Evolutionary conservation across 2,329 filamentous ascomycete genomes (phyloP), one percentile per base, ranked within the genome.

Genomic region (Colletotrichum limetticola): DNA sequence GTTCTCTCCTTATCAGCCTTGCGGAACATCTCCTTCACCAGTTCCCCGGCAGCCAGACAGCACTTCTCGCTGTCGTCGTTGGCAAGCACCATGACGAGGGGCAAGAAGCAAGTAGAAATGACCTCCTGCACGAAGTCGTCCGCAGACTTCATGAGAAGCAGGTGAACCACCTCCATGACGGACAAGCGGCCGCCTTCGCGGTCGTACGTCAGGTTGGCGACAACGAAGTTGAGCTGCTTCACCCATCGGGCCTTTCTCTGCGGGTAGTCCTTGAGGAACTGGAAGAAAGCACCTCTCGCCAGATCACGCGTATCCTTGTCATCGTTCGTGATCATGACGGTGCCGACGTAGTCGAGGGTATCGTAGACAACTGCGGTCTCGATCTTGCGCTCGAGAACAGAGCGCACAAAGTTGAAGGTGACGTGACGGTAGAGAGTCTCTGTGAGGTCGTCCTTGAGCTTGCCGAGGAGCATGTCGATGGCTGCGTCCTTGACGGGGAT

Each of bases 241-340:
- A 90, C 89, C 92, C 97, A 97, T 16, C 97, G 90, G 75, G 91
- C 93, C 82, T 95, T 95, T 78, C 93, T 95, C 81, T 98, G 97
- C 0, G 97, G 96, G 79, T 98, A 99, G 66, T 98, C 95, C 76
- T 95, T 91, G 68, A 99, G 86, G 84, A 99, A 99, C 76, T 98
- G 95, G 82, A 98, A 93, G 82, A 97, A 99, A 16, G 95, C 93
- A 24, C 95, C 95, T 69, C 97, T 90, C 16, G 96, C 95, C 49
- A 97, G 87, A 80, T 98, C 95, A 65, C 97, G 91, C 2, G 96
- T 96, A 75, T 93, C 92, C 77, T 93, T 93, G 77, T 97, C 95
- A 75, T 98, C 94, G 79, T 98, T 98, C 57, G 94, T 98, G 69
- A 99, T 93, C 95, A 98, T 98, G 81, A 98, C 93, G 4, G 90